phyloP scores from a whole-genome alignment of 352 stramenopile genomes.

The Phytopythium montanum region DNA sequence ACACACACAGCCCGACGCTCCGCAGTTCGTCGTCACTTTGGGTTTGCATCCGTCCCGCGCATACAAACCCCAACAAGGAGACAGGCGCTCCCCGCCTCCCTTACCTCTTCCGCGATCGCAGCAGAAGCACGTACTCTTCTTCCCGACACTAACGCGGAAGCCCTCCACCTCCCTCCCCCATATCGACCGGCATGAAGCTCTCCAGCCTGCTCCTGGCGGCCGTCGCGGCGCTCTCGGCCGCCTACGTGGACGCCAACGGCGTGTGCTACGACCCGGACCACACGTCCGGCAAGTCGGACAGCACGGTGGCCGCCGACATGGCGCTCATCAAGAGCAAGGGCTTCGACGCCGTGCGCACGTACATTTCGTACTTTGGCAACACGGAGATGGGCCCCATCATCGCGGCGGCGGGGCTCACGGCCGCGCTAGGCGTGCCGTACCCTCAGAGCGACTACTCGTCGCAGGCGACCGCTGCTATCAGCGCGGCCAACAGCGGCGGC shows the following conservation, averaged over 20 bases:
- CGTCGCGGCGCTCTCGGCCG: constrained; percentile 30
- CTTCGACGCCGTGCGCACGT: constrained; percentile 64
- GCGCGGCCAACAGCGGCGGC: constrained; percentile 32
- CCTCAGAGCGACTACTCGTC: constrained; percentile 33
- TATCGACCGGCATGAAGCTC: constrained; percentile 36
- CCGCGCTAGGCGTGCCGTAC: constrained; percentile 50
- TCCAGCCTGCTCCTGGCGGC: constrained; percentile 21
- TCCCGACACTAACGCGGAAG: constrained; percentile 9
- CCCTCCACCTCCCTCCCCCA: too few relatives aligned
- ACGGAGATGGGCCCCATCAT: constrained; percentile 51
- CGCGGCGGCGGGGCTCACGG: constrained; percentile 37
- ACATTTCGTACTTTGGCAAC: constrained; percentile 58
- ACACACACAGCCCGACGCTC: too few relatives aligned
- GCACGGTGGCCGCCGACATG: constrained; percentile 41
- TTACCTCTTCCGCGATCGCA: constrained; percentile 1
- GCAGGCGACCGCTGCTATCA: constrained; percentile 38
- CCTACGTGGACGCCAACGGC: constrained; percentile 45
- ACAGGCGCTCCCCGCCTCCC: not conserved
- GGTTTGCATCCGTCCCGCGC: not conserved
- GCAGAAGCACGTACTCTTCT: not conserved
- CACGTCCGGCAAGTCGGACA: constrained; percentile 27
- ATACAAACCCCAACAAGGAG: not conserved
- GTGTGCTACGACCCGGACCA: constrained; percentile 73
- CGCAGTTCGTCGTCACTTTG: not conserved
- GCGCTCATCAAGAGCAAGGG: constrained; percentile 38